A percentile compares a stretch with the other conserved stretches of the same genome.
Evolutionary conservation across 495 filamentous ascomycete genomes (phyloP).

Genomic region (Aspergillus funiculosus): DNA sequence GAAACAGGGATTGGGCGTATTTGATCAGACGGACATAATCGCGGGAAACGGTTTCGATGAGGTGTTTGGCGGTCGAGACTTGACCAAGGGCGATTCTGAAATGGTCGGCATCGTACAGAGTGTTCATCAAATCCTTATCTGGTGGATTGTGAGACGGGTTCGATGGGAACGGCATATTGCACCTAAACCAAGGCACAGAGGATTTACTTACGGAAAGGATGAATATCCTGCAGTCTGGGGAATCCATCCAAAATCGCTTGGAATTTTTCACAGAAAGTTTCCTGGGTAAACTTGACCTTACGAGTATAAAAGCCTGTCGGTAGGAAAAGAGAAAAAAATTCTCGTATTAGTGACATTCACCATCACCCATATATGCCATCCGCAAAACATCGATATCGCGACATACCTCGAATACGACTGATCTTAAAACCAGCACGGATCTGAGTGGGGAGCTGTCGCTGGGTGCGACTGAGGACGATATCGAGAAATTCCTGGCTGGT

Average conservation of each 20-base stretch:
- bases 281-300: constrained; percentile 98
- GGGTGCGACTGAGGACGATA: constrained; percentile 90
- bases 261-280: constrained; percentile 94
- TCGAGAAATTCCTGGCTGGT: constrained; percentile 94
- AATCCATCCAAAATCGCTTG: constrained; percentile 85
- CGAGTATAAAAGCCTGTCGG: constrained; percentile 79
- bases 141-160: constrained; percentile 20
- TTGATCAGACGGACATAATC: constrained; percentile 93
- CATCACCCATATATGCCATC: not conserved
- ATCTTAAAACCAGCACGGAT: constrained; percentile 97
- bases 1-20: constrained; percentile 93
- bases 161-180: not conserved
- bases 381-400: not conserved
- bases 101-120: constrained; percentile 93
- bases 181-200: not conserved
- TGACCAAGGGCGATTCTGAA: constrained; percentile 96
- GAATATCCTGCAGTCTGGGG: constrained; percentile 88
- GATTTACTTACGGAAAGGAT: constrained; percentile 75
- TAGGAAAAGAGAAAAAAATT: constrained; percentile 20
- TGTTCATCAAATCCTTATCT: constrained; percentile 78
- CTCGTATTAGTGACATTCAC: constrained; percentile 22
- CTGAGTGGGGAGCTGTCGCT: constrained; percentile 90
- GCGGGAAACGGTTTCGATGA: constrained; percentile 90
- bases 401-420: constrained; percentile 75
- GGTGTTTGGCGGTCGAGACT: constrained; percentile 87